Conservation (phyloP, 495 filamentous ascomycete species). For the Aspergillus conjunctus region DNA sequence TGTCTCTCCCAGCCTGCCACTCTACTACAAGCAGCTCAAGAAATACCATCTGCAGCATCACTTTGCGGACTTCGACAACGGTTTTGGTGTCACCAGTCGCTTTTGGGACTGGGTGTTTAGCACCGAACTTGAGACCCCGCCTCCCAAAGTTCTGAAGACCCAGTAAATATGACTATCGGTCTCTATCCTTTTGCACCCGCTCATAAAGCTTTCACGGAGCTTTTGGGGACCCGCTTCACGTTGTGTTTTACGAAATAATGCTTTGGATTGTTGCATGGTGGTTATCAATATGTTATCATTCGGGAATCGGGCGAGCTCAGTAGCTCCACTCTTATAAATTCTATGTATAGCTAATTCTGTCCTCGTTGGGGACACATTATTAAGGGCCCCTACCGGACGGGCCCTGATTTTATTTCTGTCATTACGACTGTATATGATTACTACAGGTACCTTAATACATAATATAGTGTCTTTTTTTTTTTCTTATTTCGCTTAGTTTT, state of each 20-base stretch:
- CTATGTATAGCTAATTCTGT: constrained; percentile 11
- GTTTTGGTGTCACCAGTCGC: constrained; percentile 97
- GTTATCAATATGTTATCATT: constrained; percentile 12
- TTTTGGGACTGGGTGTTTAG: constrained; percentile 96
- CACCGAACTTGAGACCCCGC: constrained; percentile 66
- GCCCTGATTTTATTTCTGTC: constrained; percentile 5
- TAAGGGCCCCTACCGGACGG: background rate
- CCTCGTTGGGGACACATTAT: constrained; percentile 1
- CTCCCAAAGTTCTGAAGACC: constrained; percentile 56
- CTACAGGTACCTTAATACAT: constrained; percentile 38
- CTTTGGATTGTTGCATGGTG: constrained; percentile 25
- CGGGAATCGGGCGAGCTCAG: background rate
- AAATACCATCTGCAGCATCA: constrained; percentile 97
- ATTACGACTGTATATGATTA: constrained; percentile 33
- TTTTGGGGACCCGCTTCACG: background rate
- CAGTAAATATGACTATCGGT: constrained; percentile 40
- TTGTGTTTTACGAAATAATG: constrained; percentile 28
- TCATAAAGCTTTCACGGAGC: constrained; percentile 1
- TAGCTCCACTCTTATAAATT: background rate
- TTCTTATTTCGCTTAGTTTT: background rate
- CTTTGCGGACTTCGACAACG: constrained; percentile 94
- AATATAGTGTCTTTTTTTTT: constrained; percentile 32
- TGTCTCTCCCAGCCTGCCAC: constrained; percentile 60
- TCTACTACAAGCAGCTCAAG: constrained; percentile 86
- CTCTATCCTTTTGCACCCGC: background rate